Conservation (phyloP, 2,329 filamentous ascomycete genomes). For the Epichloe sylvatica region DNA sequence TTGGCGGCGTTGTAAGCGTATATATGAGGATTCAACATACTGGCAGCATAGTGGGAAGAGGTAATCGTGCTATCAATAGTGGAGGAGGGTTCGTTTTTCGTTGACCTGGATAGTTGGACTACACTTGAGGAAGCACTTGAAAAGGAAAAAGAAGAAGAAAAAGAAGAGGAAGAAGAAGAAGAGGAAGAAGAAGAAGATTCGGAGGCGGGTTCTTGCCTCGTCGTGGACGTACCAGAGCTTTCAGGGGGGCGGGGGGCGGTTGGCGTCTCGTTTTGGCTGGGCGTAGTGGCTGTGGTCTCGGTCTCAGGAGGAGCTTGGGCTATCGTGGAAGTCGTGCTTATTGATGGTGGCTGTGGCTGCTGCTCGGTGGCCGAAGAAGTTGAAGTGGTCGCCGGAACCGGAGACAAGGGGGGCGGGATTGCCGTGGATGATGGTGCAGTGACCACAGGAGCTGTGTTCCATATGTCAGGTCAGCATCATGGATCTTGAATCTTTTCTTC, state of each 20-base stretch:
- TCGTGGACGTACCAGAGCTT: slow-evolving; percentile 14
- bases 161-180: slow-evolving; percentile 5
- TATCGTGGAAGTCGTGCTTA: slow-evolving; percentile 3
- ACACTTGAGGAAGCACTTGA: slow-evolving; percentile 14
- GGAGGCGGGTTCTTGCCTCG: slow-evolving; percentile 16
- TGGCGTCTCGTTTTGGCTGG: slow-evolving; percentile 3
- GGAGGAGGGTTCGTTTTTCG: slow-evolving; percentile 12
- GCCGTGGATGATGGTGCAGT: neutral
- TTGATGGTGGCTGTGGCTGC: slow-evolving; percentile 1
- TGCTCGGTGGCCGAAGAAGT: neutral
- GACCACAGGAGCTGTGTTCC: neutral
- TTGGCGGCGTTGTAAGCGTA: neutral
- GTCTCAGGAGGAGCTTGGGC: slow-evolving; percentile 3
- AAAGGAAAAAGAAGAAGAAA: slow-evolving; percentile 3
- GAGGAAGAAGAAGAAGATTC: slow-evolving; percentile 14
- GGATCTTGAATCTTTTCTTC: neutral
- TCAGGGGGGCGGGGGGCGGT: slow-evolving; percentile 6
- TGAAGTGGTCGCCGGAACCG: neutral
- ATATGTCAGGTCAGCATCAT: neutral
- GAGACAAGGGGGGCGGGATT: neutral
- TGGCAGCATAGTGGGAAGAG: slow-evolving; percentile 13
- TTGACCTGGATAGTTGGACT: slow-evolving; percentile 13
- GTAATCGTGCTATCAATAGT: neutral
- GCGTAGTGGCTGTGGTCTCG: neutral
- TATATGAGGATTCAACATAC: slow-evolving; percentile 13